phyloP scores from a whole-genome alignment of 192 early-diverging fungal genomes.

The Entomortierella beljakovae region DNA sequence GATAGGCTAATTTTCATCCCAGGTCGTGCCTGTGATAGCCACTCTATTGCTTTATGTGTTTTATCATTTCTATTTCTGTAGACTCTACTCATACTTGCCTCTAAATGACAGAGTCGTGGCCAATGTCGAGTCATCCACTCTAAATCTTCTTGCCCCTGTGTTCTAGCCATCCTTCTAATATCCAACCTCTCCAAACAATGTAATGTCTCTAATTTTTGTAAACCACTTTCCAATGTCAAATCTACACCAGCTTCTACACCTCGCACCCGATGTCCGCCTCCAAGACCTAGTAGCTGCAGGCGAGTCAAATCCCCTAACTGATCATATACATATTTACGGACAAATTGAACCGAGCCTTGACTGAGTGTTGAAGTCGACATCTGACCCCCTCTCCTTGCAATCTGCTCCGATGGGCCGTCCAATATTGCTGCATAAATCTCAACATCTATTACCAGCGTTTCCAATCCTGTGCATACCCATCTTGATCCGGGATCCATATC shows the following conservation, averaged over 20 bases:
- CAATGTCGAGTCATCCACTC: conserved; percentile 39
- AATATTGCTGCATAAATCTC: conserved; percentile 16
- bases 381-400: not conserved
- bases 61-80: conserved; percentile 4
- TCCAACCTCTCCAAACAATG: conserved; percentile 34
- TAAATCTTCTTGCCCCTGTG: conserved; percentile 7
- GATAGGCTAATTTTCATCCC: conserved; percentile 25
- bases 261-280: conserved; percentile 38
- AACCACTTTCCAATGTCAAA: conserved; percentile 34
- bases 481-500: conserved; percentile 7
- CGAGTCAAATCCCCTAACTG: conserved; percentile 18
- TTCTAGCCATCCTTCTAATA: conserved; percentile 10
- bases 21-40: conserved; percentile 30
- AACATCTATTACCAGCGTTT: conserved; percentile 28
- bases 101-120: conserved; percentile 19
- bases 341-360: not conserved
- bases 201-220: conserved; percentile 2
- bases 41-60: conserved; percentile 43
- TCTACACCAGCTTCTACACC: conserved; percentile 26
- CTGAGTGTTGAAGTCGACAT: not conserved
- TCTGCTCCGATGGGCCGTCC: not conserved
- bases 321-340: conserved; percentile 18
- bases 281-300: conserved; percentile 26
- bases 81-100: conserved; percentile 4
- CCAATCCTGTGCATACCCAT: conserved; percentile 32